A percentile compares a stretch with the other conserved stretches of the same genome.
These are phyloP conservation scores for Bifiguratus adelaidae DNA, from an alignment of 192 early-diverging fungal genomes.

Conservation along the genomic window DNA sequence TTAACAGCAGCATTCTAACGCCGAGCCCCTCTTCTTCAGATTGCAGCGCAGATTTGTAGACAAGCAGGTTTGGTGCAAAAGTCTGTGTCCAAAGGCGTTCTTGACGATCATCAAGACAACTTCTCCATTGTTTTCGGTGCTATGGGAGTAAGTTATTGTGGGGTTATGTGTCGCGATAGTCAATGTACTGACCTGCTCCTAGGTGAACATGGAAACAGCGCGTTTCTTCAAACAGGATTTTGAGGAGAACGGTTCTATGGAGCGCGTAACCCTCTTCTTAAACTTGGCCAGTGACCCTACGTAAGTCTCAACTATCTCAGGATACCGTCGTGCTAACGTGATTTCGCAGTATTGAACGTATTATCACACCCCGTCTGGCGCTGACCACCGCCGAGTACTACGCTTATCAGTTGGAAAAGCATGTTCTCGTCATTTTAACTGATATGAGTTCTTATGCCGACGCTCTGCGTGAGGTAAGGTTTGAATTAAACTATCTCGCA, in stretches of 20 bases:
- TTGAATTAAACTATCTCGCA: neutral
- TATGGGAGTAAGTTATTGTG: slow-evolving; percentile 64
- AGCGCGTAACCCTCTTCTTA: slow-evolving; percentile 96
- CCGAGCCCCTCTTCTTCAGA: no score
- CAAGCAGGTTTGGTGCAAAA: slow-evolving; percentile 95
- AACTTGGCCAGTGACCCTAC: slow-evolving; percentile 99
- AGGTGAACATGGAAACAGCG: slow-evolving; percentile 96
- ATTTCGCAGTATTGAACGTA: slow-evolving; percentile 82
- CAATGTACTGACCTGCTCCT: neutral
- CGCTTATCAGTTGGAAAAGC: slow-evolving; percentile 98
- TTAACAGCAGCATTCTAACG: neutral
- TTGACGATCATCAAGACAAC: slow-evolving; percentile 96
- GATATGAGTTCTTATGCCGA: slow-evolving; percentile 99
- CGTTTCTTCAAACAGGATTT: slow-evolving; percentile 99
- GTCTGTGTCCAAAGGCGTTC: slow-evolving; percentile 79
- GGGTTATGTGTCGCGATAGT: neutral
- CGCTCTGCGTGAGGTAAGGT: slow-evolving; percentile 87
- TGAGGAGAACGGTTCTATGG: slow-evolving; percentile 98
- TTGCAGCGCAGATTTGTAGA: slow-evolving; percentile 99
- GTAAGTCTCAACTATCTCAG: slow-evolving; percentile 21
- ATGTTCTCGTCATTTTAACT: slow-evolving; percentile 97
- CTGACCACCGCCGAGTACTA: slow-evolving; percentile 99
- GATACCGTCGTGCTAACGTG: neutral
- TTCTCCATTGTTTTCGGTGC: slow-evolving; percentile 99
- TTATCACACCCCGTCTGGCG: slow-evolving; percentile 96